Evolutionary conservation across 1,139 yeast species (phyloP), one percentile per base, ranked within the genome.

Genomic region (Taphrina betulina): DNA sequence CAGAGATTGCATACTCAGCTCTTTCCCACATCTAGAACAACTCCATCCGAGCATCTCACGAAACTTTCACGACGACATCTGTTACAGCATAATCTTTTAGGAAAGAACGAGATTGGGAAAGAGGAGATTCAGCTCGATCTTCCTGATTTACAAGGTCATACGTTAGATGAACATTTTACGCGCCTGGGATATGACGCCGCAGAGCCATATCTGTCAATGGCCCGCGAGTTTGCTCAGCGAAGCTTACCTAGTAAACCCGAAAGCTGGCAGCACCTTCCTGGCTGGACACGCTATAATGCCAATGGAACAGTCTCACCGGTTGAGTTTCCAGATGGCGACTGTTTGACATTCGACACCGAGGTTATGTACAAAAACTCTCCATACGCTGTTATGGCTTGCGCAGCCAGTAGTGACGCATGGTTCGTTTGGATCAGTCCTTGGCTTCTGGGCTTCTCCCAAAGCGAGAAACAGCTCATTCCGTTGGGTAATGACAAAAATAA

Each of bases 401-500:
- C 96, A 5, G 83, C 78, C 1, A 81, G 96, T 0, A 67, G 76
- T 0, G 72, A 77, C 17, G 95, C 96, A 0, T 89, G 97, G 96
- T 94, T 90, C 67, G 83, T 83, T 0, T 94, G 99, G 99, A 82
- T 88, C 1, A 88, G 96, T 0, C 98, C 98, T 0, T 81, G 78
- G 67, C 69, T 92, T 16, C 74, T 82, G 1, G 79, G 77, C 1
- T 82, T 78, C 61, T 75, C 82, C 42, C 76, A 72, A 1, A 57
- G 62, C 14, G 64, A 74, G 64, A 73, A 79, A 38, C 95, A 89
- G 64, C 71, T 94, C 57, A 81, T 92, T 0, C 96, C 97, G 0
- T 69, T 92, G 67, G 61, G 62, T 10, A 61, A 65, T 7, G 53
- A 60, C 4, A 76, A 78, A 3, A 38, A 37, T 8, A 83, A 81